phyloP scores from a whole-genome alignment of 306 rosid species.

The Prunus davidiana region DNA sequence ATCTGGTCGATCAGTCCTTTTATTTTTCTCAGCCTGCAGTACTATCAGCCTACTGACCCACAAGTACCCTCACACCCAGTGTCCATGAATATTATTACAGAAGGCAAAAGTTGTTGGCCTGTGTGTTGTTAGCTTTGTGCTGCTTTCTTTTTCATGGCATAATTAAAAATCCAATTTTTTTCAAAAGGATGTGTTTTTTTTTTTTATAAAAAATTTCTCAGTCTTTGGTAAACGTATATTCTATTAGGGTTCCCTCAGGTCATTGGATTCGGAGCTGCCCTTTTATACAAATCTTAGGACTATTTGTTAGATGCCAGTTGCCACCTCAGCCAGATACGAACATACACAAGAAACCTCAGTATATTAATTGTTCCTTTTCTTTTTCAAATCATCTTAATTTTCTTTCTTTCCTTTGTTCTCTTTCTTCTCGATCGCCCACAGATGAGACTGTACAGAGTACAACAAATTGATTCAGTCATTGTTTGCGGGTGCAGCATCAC shows the following conservation, averaged over 20 bases:
- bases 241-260: conserved; percentile 42
- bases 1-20: too few species aligned
- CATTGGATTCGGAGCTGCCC: background rate
- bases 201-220: background rate
- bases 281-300: too few species aligned
- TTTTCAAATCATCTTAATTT: background rate
- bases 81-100: too few species aligned
- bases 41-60: too few species aligned
- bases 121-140: conserved; percentile 2
- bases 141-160: background rate
- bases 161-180: background rate
- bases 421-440: background rate
- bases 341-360: background rate
- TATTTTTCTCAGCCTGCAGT: too few species aligned
- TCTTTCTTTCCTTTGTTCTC: background rate
- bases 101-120: background rate
- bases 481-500: conserved; percentile 93
- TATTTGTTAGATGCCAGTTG: background rate
- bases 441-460: background rate
- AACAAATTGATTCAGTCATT: conserved; percentile 33
- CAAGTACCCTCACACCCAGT: too few species aligned
- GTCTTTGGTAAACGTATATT: conserved; percentile 32
- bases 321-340: background rate
- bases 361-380: too few species aligned
- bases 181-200: background rate